These are phyloP conservation scores for Acanthamoeba castellanii DNA, from an alignment of 208 protist genomes.

Conservation along the genomic window DNA sequence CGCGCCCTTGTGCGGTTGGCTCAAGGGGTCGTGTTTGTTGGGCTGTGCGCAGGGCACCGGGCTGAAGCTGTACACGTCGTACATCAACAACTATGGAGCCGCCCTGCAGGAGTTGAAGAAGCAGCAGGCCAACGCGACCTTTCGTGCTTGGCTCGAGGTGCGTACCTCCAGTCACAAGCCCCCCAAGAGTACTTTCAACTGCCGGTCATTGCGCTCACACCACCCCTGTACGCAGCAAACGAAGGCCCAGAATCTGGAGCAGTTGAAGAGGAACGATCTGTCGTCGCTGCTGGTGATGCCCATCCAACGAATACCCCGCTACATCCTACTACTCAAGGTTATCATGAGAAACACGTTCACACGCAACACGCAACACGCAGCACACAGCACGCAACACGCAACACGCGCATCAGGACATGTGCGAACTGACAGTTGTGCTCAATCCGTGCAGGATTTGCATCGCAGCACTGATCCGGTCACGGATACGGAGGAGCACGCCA, in stretches of 20 bases:
- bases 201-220: background rate
- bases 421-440: background rate
- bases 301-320: conserved; percentile 71
- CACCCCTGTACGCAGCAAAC: conserved; percentile 46
- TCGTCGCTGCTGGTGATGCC: conserved; percentile 61
- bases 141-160: conserved; percentile 62
- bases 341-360: background rate
- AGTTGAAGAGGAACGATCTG: conserved; percentile 62
- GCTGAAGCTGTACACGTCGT: conserved; percentile 66
- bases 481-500: conserved; percentile 19
- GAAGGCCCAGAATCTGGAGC: conserved; percentile 45
- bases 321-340: conserved; percentile 68
- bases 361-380: background rate
- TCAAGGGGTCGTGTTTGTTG: background rate
- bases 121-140: conserved; percentile 11
- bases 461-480: conserved; percentile 15
- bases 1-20: background rate
- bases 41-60: conserved; percentile 9
- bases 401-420: too few species aligned
- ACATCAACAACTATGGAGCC: conserved; percentile 67
- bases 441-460: conserved; percentile 32
- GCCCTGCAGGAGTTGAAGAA: conserved; percentile 46
- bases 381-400: too few species aligned
- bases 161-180: background rate
- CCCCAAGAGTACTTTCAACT: background rate